These are phyloP conservation scores for Scytalidium sp. DNA, from an alignment of 2,329 filamentous ascomycete species.

Conservation along the genomic window DNA sequence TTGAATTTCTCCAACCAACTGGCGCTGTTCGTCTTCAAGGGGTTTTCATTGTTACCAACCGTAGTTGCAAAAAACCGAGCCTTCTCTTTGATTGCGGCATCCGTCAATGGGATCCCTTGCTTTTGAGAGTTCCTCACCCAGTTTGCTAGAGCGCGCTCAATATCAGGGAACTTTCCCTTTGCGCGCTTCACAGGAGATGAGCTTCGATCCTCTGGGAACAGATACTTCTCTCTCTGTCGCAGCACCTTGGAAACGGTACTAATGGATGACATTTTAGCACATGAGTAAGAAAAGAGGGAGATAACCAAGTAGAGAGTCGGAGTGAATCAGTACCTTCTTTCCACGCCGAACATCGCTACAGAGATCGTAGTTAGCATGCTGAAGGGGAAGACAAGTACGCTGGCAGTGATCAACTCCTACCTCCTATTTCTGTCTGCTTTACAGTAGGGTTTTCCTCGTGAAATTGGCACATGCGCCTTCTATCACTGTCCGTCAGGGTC, in stretches of 20 bases:
- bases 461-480: slow-evolving; percentile 90
- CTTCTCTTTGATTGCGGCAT: slow-evolving; percentile 82
- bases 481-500: slow-evolving; percentile 87
- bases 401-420: slow-evolving; percentile 41
- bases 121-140: slow-evolving; percentile 82
- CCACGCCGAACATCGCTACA: slow-evolving; percentile 84
- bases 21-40: slow-evolving; percentile 67
- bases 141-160: slow-evolving; percentile 84
- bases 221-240: slow-evolving; percentile 90
- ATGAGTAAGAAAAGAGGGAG: slow-evolving; percentile 1
- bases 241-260: slow-evolving; percentile 99
- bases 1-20: slow-evolving; percentile 96
- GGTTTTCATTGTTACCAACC: slow-evolving; percentile 67
- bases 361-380: slow-evolving; percentile 33
- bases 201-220: slow-evolving; percentile 76
- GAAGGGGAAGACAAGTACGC: slow-evolving; percentile 2
- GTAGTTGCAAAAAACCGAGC: slow-evolving; percentile 76
- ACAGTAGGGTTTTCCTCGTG: slow-evolving; percentile 85
- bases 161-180: slow-evolving; percentile 85
- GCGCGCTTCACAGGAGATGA: slow-evolving; percentile 76
- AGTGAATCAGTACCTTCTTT: slow-evolving; percentile 72
- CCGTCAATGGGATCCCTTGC: slow-evolving; percentile 69
- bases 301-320: not conserved
- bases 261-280: slow-evolving; percentile 25
- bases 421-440: slow-evolving; percentile 95